phyloP scores from a whole-genome alignment of 257 asterid genomes.

The Solanum chiquidenum region DNA sequence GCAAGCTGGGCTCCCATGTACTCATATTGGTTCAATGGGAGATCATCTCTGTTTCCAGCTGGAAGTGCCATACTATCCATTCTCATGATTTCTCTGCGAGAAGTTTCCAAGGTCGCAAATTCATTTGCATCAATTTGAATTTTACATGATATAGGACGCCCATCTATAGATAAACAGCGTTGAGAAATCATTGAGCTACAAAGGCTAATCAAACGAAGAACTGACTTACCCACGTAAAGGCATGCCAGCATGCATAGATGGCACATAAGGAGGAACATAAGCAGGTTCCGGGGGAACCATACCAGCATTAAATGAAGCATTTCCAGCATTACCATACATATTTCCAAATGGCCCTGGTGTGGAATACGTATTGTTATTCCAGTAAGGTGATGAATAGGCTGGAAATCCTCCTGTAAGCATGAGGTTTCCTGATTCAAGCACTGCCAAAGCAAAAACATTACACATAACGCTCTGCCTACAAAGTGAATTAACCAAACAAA shows the following conservation, averaged over 20 bases:
- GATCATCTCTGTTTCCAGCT: slow-evolving; percentile 13
- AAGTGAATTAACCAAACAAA: not conserved
- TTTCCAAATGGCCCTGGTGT: slow-evolving; percentile 22
- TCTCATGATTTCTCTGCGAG: slow-evolving; percentile 46
- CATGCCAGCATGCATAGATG: slow-evolving; percentile 25
- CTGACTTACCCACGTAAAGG: slow-evolving; percentile 38
- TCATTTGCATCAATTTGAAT: not conserved
- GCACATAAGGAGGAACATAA: slow-evolving; percentile 37
- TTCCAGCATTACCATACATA: slow-evolving; percentile 45
- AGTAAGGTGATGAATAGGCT: slow-evolving; percentile 53
- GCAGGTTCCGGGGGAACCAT: slow-evolving; percentile 33
- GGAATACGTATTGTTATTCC: slow-evolving; percentile 45
- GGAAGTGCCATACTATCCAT: slow-evolving; percentile 39
- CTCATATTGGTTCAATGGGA: slow-evolving; percentile 10
- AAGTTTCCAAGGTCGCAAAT: slow-evolving; percentile 1
- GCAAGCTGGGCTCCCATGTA: slow-evolving; percentile 29
- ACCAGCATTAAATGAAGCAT: slow-evolving; percentile 56
- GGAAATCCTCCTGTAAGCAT: slow-evolving; percentile 51
- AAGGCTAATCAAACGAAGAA: not conserved
- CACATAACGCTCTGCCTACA: not conserved
- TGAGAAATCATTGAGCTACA: not conserved
- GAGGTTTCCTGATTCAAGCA: slow-evolving; percentile 30
- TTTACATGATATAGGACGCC: not conserved
- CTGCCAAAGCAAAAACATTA: not conserved
- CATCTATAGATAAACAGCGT: not conserved